phyloP scores from a whole-genome alignment of 1,139 yeast species.

The Citeromyces siamensis region DNA sequence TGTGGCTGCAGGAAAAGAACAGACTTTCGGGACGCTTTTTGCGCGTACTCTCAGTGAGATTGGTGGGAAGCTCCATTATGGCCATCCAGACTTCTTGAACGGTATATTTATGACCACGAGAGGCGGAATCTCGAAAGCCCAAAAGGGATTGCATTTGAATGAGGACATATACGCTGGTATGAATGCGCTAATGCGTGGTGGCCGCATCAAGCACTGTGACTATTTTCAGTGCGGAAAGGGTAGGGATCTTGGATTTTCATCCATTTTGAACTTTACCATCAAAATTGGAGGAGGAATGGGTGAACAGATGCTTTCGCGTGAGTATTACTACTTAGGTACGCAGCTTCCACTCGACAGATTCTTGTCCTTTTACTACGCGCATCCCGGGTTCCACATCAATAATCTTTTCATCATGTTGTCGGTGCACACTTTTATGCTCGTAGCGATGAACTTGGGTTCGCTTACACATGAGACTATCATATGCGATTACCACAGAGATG shows the following conservation, averaged over 20 bases:
- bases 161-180: slow-evolving; percentile 92
- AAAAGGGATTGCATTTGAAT: slow-evolving; percentile 72
- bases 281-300: slow-evolving; percentile 97
- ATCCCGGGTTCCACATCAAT: slow-evolving; percentile 83
- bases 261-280: slow-evolving; percentile 74
- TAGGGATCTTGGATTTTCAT: slow-evolving; percentile 76
- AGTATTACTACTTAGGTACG: slow-evolving; percentile 73
- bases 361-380: slow-evolving; percentile 80
- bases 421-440: slow-evolving; percentile 55
- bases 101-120: slow-evolving; percentile 81
- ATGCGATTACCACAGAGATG: slow-evolving; percentile 41
- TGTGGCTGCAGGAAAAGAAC: slow-evolving; percentile 90
- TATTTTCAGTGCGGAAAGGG: slow-evolving; percentile 91
- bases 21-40: slow-evolving; percentile 83
- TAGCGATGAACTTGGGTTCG: slow-evolving; percentile 57
- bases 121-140: slow-evolving; percentile 88
- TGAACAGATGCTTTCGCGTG: slow-evolving; percentile 76
- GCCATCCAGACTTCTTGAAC: slow-evolving; percentile 84
- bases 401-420: slow-evolving; percentile 71
- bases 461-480: slow-evolving; percentile 45
- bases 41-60: slow-evolving; percentile 78
- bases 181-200: slow-evolving; percentile 73
- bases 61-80: slow-evolving; percentile 84
- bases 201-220: slow-evolving; percentile 79
- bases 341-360: slow-evolving; percentile 70